Evolutionary conservation across 148 eudicot genomes (phyloP).

Genomic region (Diospyros lotus): DNA sequence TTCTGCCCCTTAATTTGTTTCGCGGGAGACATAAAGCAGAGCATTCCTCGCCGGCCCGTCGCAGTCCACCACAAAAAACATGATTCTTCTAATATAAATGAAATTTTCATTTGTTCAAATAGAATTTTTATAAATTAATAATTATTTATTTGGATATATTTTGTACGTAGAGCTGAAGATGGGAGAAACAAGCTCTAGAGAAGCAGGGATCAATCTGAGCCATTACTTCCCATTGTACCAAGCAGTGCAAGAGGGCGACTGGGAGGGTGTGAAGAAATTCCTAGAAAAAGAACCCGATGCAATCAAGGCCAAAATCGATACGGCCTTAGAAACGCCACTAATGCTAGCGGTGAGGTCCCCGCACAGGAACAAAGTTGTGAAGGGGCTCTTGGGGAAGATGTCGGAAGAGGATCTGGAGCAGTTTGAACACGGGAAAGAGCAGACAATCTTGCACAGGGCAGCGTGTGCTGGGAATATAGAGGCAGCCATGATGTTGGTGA

Average conservation of each 20-base stretch:
- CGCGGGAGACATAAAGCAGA: no score
- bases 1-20: no score
- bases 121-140: no score
- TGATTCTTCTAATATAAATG: no score
- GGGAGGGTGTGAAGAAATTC: constrained; percentile 14
- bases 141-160: no score
- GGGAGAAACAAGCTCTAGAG: no score
- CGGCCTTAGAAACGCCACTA: constrained; percentile 12
- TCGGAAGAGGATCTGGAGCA: constrained; percentile 9
- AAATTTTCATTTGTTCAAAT: no score
- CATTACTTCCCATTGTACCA: constrained; percentile 21
- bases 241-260: constrained; percentile 13
- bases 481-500: background rate
- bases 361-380: background rate
- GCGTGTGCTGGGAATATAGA: background rate
- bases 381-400: constrained; percentile 12
- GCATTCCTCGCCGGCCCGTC: no score
- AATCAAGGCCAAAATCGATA: constrained; percentile 11
- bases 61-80: no score
- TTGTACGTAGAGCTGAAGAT: no score
- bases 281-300: constrained; percentile 1
- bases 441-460: constrained; percentile 9
- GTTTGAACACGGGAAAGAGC: background rate
- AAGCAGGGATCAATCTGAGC: constrained; percentile 10
- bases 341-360: constrained; percentile 6